Conservation (phyloP, 345 rosid species). For the Arabidopsis arenosa region DNA sequence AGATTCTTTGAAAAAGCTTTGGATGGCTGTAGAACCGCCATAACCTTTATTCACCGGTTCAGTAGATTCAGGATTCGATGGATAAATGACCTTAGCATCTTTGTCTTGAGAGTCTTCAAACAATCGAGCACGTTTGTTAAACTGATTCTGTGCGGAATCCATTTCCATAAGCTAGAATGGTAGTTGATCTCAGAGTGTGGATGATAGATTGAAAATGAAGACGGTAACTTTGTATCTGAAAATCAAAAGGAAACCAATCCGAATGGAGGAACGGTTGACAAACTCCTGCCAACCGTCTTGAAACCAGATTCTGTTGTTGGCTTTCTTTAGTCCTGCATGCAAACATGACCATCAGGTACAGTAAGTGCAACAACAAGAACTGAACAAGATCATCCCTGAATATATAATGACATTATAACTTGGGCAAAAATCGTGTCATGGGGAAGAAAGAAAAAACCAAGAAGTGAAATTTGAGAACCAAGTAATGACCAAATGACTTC, state of each 20-base stretch:
- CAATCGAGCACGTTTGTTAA: slow-evolving; percentile 61
- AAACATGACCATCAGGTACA: slow-evolving; percentile 71
- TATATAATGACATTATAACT: neutral
- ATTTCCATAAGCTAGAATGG: slow-evolving; percentile 44
- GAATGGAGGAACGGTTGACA: neutral
- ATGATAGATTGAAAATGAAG: slow-evolving; percentile 56
- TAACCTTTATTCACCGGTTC: slow-evolving; percentile 44
- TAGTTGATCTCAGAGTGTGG: slow-evolving; percentile 59
- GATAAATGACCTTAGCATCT: slow-evolving; percentile 46
- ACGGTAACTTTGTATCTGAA: slow-evolving; percentile 19
- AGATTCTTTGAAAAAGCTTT: slow-evolving; percentile 54
- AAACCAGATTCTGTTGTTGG: slow-evolving; percentile 70
- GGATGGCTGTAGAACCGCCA: slow-evolving; percentile 52
- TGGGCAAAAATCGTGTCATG: too few relatives aligned
- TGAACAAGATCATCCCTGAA: slow-evolving; percentile 62
- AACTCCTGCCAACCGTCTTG: slow-evolving; percentile 53
- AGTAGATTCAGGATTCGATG: slow-evolving; percentile 38
- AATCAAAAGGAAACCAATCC: neutral
- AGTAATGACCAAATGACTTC: too few relatives aligned
- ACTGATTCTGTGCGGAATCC: slow-evolving; percentile 45
- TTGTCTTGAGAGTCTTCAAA: slow-evolving; percentile 70
- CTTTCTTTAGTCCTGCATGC: slow-evolving; percentile 72
- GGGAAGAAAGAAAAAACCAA: too few relatives aligned
- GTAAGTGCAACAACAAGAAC: slow-evolving; percentile 63
- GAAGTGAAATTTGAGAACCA: too few relatives aligned